Base-by-base conservation (phyloP, 345 rosid genomes). In the Populus pruinosa region DNA sequence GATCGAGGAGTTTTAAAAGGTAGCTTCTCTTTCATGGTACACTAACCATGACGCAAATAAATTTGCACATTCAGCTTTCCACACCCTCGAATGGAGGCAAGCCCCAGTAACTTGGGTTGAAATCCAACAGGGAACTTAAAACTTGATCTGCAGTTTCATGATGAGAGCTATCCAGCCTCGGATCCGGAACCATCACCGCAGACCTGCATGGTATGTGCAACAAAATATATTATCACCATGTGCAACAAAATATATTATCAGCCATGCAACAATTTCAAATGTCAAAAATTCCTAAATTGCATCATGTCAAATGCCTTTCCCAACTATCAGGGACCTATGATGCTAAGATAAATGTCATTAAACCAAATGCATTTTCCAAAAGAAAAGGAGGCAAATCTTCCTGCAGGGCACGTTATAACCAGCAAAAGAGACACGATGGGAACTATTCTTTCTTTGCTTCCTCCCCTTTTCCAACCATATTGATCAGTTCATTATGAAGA, bases 181-280 rank as follows among this genome's bases (percentile, higher is more conserved):
- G 93, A 82, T 93, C 99, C 33, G 97, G 97, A 78, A 95, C 97
- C 99, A 95, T 90, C 43, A 88, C 89, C 14, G 80, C 96, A 64
- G 80, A 84, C 99, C 94, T 95, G 88, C 77, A 69, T 16, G 18
- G 59, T 12, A 39, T 38, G n/a, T 6, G 39, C 31, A 64, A 20
- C 8, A 38, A 69, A 14, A 69, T 39, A 41, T 14, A 66, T 33
- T 14, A 66, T 21, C 5, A 21, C 41, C n/a, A 10, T n/a, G n/a
- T 31, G 36, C 17, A 33, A 63, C 6, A 11, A 27, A n/a, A n/a
- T 39, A 41, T 14, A 66, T 33, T 14, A 66, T 21, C 5, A 21
- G 21, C 41, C n/a, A 10, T 31, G 36, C 17, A 33, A 63, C 6
- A 11, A 27, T 63, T 63, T 47, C 53, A 16, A 43, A 43, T 10